A percentile compares a stretch with the other conserved stretches of the same genome.
Conservation (phyloP, 345 rosid species). For the Acer campestre region DNA sequence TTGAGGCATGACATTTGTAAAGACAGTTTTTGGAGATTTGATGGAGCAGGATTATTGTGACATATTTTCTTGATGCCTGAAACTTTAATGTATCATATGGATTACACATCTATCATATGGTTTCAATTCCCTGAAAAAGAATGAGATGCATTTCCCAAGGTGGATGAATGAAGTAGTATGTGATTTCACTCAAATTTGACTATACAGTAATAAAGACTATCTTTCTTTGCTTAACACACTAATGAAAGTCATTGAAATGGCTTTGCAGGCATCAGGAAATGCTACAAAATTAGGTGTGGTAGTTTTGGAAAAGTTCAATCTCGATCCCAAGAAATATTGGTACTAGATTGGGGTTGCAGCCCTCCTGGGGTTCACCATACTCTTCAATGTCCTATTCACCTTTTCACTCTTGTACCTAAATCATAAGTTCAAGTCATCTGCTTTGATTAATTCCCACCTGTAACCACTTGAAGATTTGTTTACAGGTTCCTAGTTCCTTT, state of each 20-base stretch:
- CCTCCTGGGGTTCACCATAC: slow-evolving; percentile 63
- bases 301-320: slow-evolving; percentile 53
- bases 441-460: background rate
- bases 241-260: too few relatives aligned
- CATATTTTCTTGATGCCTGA: too few relatives aligned
- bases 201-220: too few relatives aligned
- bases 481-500: too few relatives aligned
- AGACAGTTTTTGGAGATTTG: slow-evolving; percentile 73
- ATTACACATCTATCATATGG: too few relatives aligned
- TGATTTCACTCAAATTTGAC: too few relatives aligned
- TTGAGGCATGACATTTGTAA: slow-evolving; percentile 83
- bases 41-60: slow-evolving; percentile 54
- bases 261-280: too few relatives aligned
- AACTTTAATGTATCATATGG: too few relatives aligned
- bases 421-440: slow-evolving; percentile 45
- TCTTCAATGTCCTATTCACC: slow-evolving; percentile 78
- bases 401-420: slow-evolving; percentile 60
- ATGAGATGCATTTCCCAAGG: too few relatives aligned
- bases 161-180: too few relatives aligned
- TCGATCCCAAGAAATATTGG: slow-evolving; percentile 58
- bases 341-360: slow-evolving; percentile 78
- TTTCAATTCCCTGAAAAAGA: too few relatives aligned
- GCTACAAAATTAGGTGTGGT: slow-evolving; percentile 29
- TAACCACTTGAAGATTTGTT: background rate
- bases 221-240: too few relatives aligned